Base-by-base conservation (phyloP, 108 stramenopile genomes). In the Fistulifera solaris region DNA sequence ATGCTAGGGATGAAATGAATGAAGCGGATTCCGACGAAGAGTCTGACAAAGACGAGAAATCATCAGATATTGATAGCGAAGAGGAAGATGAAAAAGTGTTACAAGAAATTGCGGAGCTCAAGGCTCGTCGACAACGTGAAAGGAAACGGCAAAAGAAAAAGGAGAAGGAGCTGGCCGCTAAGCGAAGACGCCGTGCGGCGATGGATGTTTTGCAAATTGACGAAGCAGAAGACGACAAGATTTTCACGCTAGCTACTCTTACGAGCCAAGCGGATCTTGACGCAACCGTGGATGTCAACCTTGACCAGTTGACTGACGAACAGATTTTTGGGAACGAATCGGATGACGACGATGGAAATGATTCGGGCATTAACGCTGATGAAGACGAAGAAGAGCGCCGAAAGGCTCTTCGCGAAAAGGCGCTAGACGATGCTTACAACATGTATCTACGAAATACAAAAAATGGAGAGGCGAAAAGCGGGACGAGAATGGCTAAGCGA, bases 141-240 rank as follows among this genome's bases (percentile, higher is more conserved):
- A 68, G 69, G 35, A 97, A 96, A 53, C 77, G 88, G 35, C 54
- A 67, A 38, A 93, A 62, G 38, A 62, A 62, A 38, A 62, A 62
- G 52, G 52, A 62, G 22, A 53, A 52, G 10, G 61, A 53, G 6
- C 40, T 27, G 4, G 52, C 61, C 4, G 61, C 88, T 27, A 96
- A 96, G 64, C 73, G 80, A 16, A 72, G 95, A 17, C 72, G 72
- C 21, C 74, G 82, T 22, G 85, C 94, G 0, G 87, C 89, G 3
- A 92, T 92, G 89, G 89, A 92, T 62, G 45, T 87, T 49, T 87
- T 83, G 72, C 85, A 85, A 4, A 83, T 92, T 66, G 89, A 92
- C 25, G 70, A 85, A 11, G 85, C 85, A 38, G 85, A 92, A 38
- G 77, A 83, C 52, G 89, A 87, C 48, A 74, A 85, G 54, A 75